Conservation (phyloP, 73 alveolate species). For the Uronychia binucleata region DNA sequence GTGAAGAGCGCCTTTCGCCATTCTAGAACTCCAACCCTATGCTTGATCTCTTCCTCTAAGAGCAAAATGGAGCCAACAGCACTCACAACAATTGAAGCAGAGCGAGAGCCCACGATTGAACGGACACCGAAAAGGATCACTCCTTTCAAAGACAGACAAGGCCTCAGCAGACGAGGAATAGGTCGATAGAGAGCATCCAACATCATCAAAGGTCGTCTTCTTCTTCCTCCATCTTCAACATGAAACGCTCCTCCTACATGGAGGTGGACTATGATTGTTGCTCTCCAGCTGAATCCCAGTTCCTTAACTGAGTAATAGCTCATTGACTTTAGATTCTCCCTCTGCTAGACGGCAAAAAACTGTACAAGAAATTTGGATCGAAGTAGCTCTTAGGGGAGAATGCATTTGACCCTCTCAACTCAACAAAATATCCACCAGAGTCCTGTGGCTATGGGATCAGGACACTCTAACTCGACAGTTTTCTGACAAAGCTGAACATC, state of each 20-base stretch:
- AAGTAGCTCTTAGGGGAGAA: conserved; percentile 40
- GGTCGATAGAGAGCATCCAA: too few species aligned
- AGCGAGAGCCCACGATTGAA: too few species aligned
- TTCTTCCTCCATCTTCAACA: too few species aligned
- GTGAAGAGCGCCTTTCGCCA: too few species aligned
- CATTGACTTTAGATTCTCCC: not conserved
- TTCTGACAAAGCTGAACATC: conserved; percentile 42
- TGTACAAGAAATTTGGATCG: conserved; percentile 65
- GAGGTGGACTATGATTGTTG: not conserved
- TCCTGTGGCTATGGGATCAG: conserved; percentile 74
- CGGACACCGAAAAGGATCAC: too few species aligned
- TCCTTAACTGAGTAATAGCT: not conserved
- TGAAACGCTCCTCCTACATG: not conserved
- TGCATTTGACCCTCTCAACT: conserved; percentile 67
- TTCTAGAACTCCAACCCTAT: too few species aligned
- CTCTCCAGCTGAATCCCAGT: not conserved
- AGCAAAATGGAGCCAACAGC: too few species aligned
- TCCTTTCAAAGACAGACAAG: too few species aligned
- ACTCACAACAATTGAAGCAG: too few species aligned
- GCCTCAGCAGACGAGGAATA: too few species aligned
- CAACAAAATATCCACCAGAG: conserved; percentile 68
- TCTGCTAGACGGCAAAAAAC: conserved; percentile 58
- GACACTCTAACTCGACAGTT: conserved; percentile 38
- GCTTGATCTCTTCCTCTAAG: too few species aligned
- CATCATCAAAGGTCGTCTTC: too few species aligned